Evolutionary conservation across 2,329 filamentous ascomycete species (phyloP), one percentile per base, ranked within the genome.

Genomic region (Clarireedia hainanense): DNA sequence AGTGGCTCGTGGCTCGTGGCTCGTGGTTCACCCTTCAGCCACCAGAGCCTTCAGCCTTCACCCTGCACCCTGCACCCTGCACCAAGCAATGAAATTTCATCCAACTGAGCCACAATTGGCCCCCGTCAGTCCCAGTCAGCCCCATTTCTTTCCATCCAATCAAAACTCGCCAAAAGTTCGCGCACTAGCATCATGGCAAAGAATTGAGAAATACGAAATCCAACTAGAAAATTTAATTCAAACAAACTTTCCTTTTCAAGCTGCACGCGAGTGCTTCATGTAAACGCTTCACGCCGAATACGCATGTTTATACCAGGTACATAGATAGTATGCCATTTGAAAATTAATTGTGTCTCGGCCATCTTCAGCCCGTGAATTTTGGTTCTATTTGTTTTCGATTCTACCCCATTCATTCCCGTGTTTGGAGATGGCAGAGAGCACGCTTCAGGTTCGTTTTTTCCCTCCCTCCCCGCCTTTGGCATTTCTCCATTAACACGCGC

Each of bases 381-480:
- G 27, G 10, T n/a, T 40, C 9, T 40, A 40, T 40, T 40, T 6
- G 20, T 30, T 20, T 43, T 55, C 5, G 14, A 36, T 43, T 39
- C n/a, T 27, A n/a, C 24, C 9, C 14, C 6, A 46, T 5, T 26
- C 27, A 37, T 50, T 50, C 6, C 4, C 20, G 15, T 43, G 17
- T 37, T 50, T 27, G 56, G 56, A 42, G 24, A 69, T 70, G 68
- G 67, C 66, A 48, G 68, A 70, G 47, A 67, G 63, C 54, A 65
- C 66, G 5, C 61, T 70, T 37, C 60, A 65, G 61, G 68, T 70
- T 61, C 30, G 54, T 57, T 46, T 46, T 46, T 50, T 24, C 37
- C 23, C 15, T 52, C 60, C 60, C 61, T 24, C 43, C 61, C 64
- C 64, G 57, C 64, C 56, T 61, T 58, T 57, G 45, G 34, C 37